Evolutionary conservation across 176 grass and related monocot species (phyloP).

Genomic region (Secale cereale): DNA sequence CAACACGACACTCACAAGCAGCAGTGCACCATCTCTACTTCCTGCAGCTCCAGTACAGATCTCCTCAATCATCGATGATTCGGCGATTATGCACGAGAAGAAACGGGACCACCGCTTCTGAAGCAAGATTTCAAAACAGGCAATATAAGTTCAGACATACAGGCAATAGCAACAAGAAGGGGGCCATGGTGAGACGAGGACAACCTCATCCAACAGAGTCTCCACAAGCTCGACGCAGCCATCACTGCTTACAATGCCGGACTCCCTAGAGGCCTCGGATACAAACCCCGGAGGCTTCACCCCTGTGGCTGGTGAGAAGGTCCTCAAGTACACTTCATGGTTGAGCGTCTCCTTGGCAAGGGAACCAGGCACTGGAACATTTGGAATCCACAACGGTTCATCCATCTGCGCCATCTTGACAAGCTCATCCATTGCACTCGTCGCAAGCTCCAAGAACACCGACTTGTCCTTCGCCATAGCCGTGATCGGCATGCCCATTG

Average conservation of each 20-base stretch:
- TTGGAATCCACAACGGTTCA: conserved; percentile 69
- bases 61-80: conserved; percentile 53
- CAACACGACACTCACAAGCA: conserved; percentile 66
- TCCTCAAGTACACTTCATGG: conserved; percentile 55
- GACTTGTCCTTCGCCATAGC: conserved; percentile 33
- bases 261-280: conserved; percentile 75
- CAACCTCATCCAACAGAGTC: conserved; percentile 81
- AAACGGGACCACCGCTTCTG: conserved; percentile 64
- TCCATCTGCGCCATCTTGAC: conserved; percentile 85
- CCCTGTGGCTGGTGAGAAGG: conserved; percentile 50
- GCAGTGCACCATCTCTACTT: conserved; percentile 80
- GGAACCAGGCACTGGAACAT: not conserved
- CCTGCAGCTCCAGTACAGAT: conserved; percentile 58
- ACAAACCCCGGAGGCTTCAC: conserved; percentile 58
- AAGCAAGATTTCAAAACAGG: conserved; percentile 23
- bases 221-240: conserved; percentile 65
- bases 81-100: conserved; percentile 85
- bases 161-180: not conserved
- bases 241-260: conserved; percentile 48
- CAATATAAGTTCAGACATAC: conserved; percentile 21
- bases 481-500: conserved; percentile 50
- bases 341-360: conserved; percentile 44
- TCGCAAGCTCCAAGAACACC: conserved; percentile 63
- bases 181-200: conserved; percentile 1
- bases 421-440: conserved; percentile 72